A percentile compares a stretch with the other conserved stretches of the same genome.
These are phyloP conservation scores for Ajuga reptans DNA, from an alignment of 305 asterid species.

Conservation along the genomic window DNA sequence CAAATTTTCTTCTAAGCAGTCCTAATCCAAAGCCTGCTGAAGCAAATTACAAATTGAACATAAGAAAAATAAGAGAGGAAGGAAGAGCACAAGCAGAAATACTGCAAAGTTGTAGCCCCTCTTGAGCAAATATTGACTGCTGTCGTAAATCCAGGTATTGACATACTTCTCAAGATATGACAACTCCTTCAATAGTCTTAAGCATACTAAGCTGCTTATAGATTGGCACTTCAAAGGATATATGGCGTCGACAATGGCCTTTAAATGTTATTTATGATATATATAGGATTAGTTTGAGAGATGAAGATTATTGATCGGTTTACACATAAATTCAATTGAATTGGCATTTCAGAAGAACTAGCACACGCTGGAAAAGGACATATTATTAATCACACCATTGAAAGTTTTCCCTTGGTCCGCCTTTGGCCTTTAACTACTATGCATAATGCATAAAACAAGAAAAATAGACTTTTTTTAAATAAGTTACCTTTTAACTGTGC, in stretches of 20 bases:
- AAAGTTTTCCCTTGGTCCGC: too few relatives aligned
- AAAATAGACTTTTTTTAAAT: too few relatives aligned
- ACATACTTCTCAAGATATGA: neutral
- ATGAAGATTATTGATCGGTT: too few relatives aligned
- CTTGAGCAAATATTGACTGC: too few relatives aligned
- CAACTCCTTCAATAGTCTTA: neutral
- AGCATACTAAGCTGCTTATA: neutral
- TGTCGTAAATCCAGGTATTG: neutral
- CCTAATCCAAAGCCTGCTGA: neutral
- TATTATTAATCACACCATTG: neutral
- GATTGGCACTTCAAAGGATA: neutral
- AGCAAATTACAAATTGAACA: neutral
- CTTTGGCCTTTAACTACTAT: too few relatives aligned
- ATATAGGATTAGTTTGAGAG: too few relatives aligned
- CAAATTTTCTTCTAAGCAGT: neutral
- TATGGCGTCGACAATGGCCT: neutral
- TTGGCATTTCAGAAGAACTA: neutral
- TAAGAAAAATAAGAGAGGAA: slow-evolving; percentile 21
- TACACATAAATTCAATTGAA: too few relatives aligned
- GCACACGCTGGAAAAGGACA: neutral
- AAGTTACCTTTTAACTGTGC: neutral
- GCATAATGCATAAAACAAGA: neutral
- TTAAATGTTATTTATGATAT: neutral
- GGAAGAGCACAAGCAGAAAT: neutral
- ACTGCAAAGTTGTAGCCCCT: neutral